Base-by-base conservation (phyloP, 2,329 filamentous ascomycete genomes). In the Colletotrichum tofieldiae region DNA sequence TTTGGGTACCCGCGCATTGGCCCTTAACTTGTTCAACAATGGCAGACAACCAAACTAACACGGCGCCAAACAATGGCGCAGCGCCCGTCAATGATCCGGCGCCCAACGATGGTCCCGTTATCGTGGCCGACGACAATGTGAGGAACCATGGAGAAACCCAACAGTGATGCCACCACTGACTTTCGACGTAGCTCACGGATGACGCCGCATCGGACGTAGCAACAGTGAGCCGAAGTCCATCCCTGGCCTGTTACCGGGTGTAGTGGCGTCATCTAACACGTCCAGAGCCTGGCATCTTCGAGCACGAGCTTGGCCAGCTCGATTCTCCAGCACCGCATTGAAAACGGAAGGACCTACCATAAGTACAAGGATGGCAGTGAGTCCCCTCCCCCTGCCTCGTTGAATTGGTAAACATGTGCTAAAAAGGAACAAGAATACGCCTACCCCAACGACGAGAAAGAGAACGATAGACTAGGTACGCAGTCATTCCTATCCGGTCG, bases 391-490 rank as follows among this genome's bases (percentile, higher is more conserved):
- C 8, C 37, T 26, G 39, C 8, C 7, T 35, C 3, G 37, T 14
- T 5, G 7, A 1, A 9, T 5, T 6, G 2, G 6, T n/a, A 3
- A 9, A 11, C 6, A 14, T 20, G 11, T 47, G 16, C 39, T 49
- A 5, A 61, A 6, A 0, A 45, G 2, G 2, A 35, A n/a, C 1
- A 47, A 69, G 66, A 69, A 62, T 65, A 69, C 45, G 12, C 12
- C 8, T 65, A 52, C 9, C 60, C 67, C 8, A 69, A 69, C 18
- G 67, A 69, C 4, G 35, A 69, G 16, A 41, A 63, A 41, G 67
- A 69, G 18, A 51, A 12, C 12, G 29, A 61, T 12, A 49, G 58
- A 9, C 58, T 61, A 35, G 58, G 43, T 49, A 61, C 0, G 29
- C 29, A 3, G 18, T 14, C 8, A 23, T 20, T 0, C 20, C 11